Evolutionary conservation across 2,329 filamentous ascomycete genomes (phyloP), one percentile per base, ranked within the genome.

Genomic region (Monilinia fructigena): DNA sequence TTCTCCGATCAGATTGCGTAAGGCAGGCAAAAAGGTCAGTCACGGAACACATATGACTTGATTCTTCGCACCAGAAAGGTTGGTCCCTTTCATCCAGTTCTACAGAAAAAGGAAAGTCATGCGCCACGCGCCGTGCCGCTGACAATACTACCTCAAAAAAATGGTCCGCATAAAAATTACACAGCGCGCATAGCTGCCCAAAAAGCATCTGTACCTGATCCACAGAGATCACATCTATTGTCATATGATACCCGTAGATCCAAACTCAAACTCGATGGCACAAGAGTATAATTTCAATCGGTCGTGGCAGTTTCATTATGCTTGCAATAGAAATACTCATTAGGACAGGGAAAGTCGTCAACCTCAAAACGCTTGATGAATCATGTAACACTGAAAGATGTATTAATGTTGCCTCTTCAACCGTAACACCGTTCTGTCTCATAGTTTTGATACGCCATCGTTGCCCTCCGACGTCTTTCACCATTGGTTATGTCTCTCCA

Each of bases 181-280:
- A 67, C 69, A 68, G 68, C 69, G 68, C 64, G 71, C 71, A 73
- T 74, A 28, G 72, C 73, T 70, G 71, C 73, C 73, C 68, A 72
- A 74, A 70, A 70, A 35, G 65, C 67, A 70, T 69, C 56, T 54
- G 69, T 74, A 72, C 73, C 72, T 74, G 68, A 74, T 67, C 60
- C 55, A 55, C 47, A 65, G 63, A 54, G 65, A 67, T 63, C 62
- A 66, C 53, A 59, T 60, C 55, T 60, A 63, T 31, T 60, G 45
- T 66, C 53, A 54, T 66, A 54, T 50, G 40, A 48, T 63, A 47
- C 38, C 16, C 28, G 55, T 55, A 55, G 66, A 67, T 66, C 65
- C 14, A 42, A 42, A 61, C 42, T 61, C 35, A 54, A 50, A 50
- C 58, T 50, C 45, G 20, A 60, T 50, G 45, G 58, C n/a, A 61